Base-by-base conservation (phyloP, 2,329 filamentous ascomycete genomes). In the Stylonectria norvegica region DNA sequence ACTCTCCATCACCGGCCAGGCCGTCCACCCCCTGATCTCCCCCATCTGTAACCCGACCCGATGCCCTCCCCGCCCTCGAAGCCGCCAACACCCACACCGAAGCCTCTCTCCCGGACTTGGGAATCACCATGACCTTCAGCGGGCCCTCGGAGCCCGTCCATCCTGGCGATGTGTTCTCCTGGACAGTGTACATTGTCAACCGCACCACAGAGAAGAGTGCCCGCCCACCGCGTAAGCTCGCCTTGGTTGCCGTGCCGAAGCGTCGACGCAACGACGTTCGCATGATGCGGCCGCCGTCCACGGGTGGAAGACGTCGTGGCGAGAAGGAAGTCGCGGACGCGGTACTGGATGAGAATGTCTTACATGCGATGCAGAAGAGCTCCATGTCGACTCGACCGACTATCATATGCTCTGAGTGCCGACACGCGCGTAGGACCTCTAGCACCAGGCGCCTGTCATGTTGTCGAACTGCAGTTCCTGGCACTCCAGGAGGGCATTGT, bases 121-220 rank as follows among this genome's bases (percentile, higher is more conserved):
- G 85, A 43, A 77, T 91, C 42, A 87, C 83, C 23, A 80, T 91
- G 66, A 89, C 84, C 28, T 83, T 93, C 57, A 78, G 76, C 5
- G 81, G 77, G 0, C 84, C 85, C 22, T 45, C 63, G 10, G 56
- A 64, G 16, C 70, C 74, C 38, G 70, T 87, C 17, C 72, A 70
- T 42, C 75, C 81, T 0, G 84, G 84, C 25, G 73, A 86, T 32
- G 70, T 81, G 35, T 89, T 93, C 60, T 69, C 71, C 28, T 88
- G 87, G 82, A 76, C 75, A 22, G 74, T 90, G 12, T 85, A 88
- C 56, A 81, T 90, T 25, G 83, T 88, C 49, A 93, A 91, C 61
- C 79, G 83, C 34, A 79, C 77, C 33, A 67, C 69, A 28, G 73
- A 67, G 19, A 64, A 56, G 40, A 52, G 45, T n/a, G 65, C 71